phyloP scores from a whole-genome alignment of 2,329 filamentous ascomycete species.

The Chaetomium sp. region DNA sequence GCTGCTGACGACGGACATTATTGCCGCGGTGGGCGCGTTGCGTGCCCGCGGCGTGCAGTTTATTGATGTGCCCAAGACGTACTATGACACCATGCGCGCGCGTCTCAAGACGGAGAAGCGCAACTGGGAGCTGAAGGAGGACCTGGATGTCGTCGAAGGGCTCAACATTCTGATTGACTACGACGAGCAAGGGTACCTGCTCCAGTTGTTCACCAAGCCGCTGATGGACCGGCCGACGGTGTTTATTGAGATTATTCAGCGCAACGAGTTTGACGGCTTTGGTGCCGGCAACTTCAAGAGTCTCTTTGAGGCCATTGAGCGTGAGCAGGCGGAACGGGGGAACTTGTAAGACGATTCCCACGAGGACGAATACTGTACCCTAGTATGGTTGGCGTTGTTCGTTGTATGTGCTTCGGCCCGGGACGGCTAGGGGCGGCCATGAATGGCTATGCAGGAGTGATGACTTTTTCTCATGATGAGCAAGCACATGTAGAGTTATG shows the following conservation, averaged over 20 bases:
- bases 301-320: conserved; percentile 89
- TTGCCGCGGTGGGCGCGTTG: conserved; percentile 68
- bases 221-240: conserved; percentile 92
- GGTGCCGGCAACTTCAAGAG: conserved; percentile 95
- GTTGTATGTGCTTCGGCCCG: no score
- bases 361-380: no score
- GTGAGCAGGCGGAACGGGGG: conserved; percentile 79
- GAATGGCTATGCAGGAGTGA: no score
- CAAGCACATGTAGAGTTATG: neutral
- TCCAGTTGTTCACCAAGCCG: conserved; percentile 75
- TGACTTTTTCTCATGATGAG: no score
- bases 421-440: no score
- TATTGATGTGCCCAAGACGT: conserved; percentile 80
- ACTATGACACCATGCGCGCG: conserved; percentile 71
- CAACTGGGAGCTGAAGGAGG: conserved; percentile 64
- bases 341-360: conserved; percentile 51
- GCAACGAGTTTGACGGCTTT: conserved; percentile 84
- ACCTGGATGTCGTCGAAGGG: conserved; percentile 67
- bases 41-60: conserved; percentile 87
- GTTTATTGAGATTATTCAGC: conserved; percentile 93
- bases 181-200: conserved; percentile 81
- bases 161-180: conserved; percentile 93
- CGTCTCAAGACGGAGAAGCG: conserved; percentile 60
- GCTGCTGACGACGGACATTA: conserved; percentile 73
- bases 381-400: no score